phyloP scores from a whole-genome alignment of 371 early-diverging fungal species.

The Thermomucor indicae-seudaticae region DNA sequence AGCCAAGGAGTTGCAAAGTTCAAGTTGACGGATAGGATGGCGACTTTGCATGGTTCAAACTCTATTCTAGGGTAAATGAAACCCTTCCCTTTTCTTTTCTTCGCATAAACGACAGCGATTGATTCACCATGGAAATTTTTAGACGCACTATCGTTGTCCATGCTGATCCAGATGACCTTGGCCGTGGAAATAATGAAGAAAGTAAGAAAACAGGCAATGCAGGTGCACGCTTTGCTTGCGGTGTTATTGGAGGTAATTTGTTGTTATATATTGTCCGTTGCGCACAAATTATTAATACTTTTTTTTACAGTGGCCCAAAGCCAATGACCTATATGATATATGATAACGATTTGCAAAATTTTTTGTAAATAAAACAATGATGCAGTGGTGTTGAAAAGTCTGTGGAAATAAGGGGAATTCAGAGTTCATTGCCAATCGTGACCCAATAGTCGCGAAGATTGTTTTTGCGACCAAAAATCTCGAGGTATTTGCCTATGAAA shows the following conservation, averaged over 20 bases:
- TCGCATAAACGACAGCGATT: background rate
- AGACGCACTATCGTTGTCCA: constrained; percentile 83
- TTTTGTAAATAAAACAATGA: background rate
- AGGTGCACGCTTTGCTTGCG: constrained; percentile 82
- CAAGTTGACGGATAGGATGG: constrained; percentile 45
- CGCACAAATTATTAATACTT: background rate
- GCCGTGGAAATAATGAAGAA: constrained; percentile 68
- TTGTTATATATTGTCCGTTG: background rate
- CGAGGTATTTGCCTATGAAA: constrained; percentile 68
- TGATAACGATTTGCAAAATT: background rate
- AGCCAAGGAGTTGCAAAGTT: constrained; percentile 51
- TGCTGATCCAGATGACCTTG: constrained; percentile 79
- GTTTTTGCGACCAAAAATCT: constrained; percentile 94
- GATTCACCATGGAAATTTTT: constrained; percentile 1
- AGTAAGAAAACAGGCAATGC: constrained; percentile 81
- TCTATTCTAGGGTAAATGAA: constrained; percentile 66
- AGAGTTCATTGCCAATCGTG: constrained; percentile 92
- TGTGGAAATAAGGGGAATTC: constrained; percentile 1
- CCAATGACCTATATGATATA: background rate
- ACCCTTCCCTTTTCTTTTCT: background rate
- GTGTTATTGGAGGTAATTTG: constrained; percentile 73
- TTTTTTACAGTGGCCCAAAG: background rate
- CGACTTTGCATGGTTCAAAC: constrained; percentile 68
- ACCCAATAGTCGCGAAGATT: constrained; percentile 94
- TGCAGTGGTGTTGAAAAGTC: background rate